Conservation (phyloP, 371 early-diverging fungal species). For the Synchytrium microbalum region DNA sequence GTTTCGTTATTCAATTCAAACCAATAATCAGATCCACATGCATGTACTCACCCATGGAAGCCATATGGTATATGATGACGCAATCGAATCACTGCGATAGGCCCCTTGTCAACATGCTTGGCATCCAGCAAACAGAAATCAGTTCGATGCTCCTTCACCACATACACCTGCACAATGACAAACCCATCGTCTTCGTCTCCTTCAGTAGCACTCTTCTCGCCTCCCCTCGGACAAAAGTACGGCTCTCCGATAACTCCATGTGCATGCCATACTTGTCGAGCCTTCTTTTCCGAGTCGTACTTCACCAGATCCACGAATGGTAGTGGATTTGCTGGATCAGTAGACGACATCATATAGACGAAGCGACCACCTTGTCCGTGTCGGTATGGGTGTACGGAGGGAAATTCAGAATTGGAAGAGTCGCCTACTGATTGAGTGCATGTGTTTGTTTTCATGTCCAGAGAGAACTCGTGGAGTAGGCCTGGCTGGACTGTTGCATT, state of each 20-base stretch:
- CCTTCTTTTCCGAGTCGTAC: neutral
- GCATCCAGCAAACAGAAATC: constrained; percentile 9
- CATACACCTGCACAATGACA: constrained; percentile 10
- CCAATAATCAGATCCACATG: no score
- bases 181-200: constrained; percentile 12
- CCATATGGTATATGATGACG: constrained; percentile 7
- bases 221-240: constrained; percentile 8
- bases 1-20: no score
- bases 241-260: constrained; percentile 9
- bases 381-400: constrained; percentile 6
- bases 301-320: constrained; percentile 8
- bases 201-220: neutral
- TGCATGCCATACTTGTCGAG: constrained; percentile 2
- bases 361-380: constrained; percentile 4
- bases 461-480: constrained; percentile 2
- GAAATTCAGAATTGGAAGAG: constrained; percentile 2
- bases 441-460: neutral
- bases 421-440: neutral
- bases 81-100: neutral
- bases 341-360: constrained; percentile 4
- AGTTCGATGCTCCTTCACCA: constrained; percentile 3
- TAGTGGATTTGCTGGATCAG: constrained; percentile 4
- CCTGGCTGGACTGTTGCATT: constrained; percentile 7
- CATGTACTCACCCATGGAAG: no score
- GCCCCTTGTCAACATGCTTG: constrained; percentile 1